A percentile compares a stretch with the other conserved stretches of the same genome.
Evolutionary conservation across 192 early-diverging fungal genomes (phyloP).

Genomic region (Coemansia sp.): DNA sequence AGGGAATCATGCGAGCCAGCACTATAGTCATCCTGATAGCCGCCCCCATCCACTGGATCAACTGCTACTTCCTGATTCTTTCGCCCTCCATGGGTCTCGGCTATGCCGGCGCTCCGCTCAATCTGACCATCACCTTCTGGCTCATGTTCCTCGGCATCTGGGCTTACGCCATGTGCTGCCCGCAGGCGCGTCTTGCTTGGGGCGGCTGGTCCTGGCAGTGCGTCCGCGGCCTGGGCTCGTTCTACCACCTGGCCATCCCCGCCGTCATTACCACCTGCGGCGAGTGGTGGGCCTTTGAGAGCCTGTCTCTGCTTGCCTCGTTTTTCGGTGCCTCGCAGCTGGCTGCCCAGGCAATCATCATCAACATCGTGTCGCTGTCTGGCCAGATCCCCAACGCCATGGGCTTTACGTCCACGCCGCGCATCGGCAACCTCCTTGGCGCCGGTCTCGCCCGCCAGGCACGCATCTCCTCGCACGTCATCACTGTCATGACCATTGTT

Average conservation of each 20-base stretch:
- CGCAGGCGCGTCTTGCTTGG: conserved; percentile 68
- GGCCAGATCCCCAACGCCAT: conserved; percentile 74
- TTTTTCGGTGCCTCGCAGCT: conserved; percentile 71
- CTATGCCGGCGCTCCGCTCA: conserved; percentile 77
- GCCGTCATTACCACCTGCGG: conserved; percentile 76
- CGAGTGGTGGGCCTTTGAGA: conserved; percentile 82
- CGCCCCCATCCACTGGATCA: conserved; percentile 67
- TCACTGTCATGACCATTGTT: conserved; percentile 57
- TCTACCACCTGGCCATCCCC: conserved; percentile 70
- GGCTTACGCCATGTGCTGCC: conserved; percentile 59
- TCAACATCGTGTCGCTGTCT: conserved; percentile 66
- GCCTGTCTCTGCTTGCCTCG: conserved; percentile 66
- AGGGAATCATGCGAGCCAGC: conserved; percentile 79
- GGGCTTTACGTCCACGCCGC: conserved; percentile 68
- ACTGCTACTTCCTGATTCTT: conserved; percentile 80
- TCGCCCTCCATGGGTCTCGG: conserved; percentile 64
- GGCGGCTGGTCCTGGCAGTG: conserved; percentile 76
- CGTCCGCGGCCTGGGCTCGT: conserved; percentile 58
- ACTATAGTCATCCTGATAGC: conserved; percentile 69
- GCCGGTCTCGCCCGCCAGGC: conserved; percentile 56
- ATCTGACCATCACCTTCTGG: conserved; percentile 69
- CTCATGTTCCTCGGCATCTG: conserved; percentile 65
- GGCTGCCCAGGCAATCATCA: conserved; percentile 76
- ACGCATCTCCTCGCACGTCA: conserved; percentile 52
- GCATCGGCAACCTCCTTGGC: conserved; percentile 75